Percentiles rank a stretch among this genome's conserved stretches.
These are phyloP conservation scores for Symbiotaphrina buchneri DNA, from an alignment of 495 filamentous ascomycete species.

Conservation along the genomic window DNA sequence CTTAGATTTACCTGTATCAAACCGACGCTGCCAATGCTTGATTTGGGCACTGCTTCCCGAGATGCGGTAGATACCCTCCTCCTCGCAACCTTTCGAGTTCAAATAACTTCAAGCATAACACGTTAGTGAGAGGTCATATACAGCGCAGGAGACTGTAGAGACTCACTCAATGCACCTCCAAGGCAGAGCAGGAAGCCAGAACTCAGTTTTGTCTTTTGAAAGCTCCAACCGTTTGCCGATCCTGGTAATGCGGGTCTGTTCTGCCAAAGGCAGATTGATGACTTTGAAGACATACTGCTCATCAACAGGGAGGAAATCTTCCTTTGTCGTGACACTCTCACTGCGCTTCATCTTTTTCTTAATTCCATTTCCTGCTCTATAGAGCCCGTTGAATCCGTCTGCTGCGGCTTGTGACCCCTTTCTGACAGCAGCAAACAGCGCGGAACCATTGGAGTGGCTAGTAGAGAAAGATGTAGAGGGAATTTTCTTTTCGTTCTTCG, in stretches of 20 bases:
- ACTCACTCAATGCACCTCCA: conserved; percentile 73
- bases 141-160: not conserved
- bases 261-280: conserved; percentile 58
- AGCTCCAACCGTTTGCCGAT: conserved; percentile 69
- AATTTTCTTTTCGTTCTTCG: conserved; percentile 5
- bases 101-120: conserved; percentile 36
- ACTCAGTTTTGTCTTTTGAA: conserved; percentile 81
- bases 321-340: conserved; percentile 47
- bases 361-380: conserved; percentile 54
- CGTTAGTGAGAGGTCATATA: not conserved
- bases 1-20: conserved; percentile 42
- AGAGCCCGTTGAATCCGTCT: conserved; percentile 30
- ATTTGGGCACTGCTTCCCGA: conserved; percentile 67
- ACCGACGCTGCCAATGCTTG: conserved; percentile 69
- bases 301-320: conserved; percentile 33
- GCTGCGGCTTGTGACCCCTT: conserved; percentile 24
- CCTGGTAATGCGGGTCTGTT: conserved; percentile 66
- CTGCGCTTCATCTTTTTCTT: conserved; percentile 55
- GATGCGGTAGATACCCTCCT: conserved; percentile 75
- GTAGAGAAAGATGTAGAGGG: conserved; percentile 11
- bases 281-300: conserved; percentile 55
- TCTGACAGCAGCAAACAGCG: too few species aligned
- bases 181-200: conserved; percentile 88
- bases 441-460: too few species aligned
- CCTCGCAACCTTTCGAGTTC: conserved; percentile 74